Conservation (phyloP, 1,139 yeast genomes). For the Pneumocystis wakefieldiae region DNA sequence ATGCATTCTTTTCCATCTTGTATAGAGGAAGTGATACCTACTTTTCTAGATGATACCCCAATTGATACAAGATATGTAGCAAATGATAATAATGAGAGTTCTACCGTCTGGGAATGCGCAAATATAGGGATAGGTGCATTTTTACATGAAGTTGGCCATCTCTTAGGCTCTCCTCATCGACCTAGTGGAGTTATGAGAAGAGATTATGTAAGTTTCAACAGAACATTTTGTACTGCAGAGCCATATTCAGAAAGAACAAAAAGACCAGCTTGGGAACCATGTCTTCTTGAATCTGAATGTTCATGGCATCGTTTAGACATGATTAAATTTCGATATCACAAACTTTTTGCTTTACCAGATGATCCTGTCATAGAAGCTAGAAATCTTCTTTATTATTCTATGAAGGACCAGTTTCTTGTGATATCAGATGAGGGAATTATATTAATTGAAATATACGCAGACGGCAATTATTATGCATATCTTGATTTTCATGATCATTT, state of each 20-base stretch:
- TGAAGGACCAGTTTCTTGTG: conserved; percentile 37
- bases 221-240: conserved; percentile 65
- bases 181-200: conserved; percentile 79
- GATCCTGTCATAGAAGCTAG: conserved; percentile 29
- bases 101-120: conserved; percentile 80
- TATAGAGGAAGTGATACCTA: conserved; percentile 51
- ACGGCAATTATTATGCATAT: conserved; percentile 50
- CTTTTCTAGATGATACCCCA: conserved; percentile 53
- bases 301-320: conserved; percentile 78
- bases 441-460: conserved; percentile 48
- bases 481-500: conserved; percentile 52
- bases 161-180: conserved; percentile 84
- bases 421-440: conserved; percentile 53
- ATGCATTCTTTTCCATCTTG: conserved; percentile 76
- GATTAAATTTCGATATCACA: conserved; percentile 65
- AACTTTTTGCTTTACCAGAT: conserved; percentile 54
- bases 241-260: conserved; percentile 39
- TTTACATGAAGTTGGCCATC: conserved; percentile 89
- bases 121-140: conserved; percentile 84
- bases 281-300: conserved; percentile 53
- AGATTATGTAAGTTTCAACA: conserved; percentile 65
- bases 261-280: conserved; percentile 30
- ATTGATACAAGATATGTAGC: conserved; percentile 60
- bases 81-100: conserved; percentile 71
- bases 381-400: conserved; percentile 32